Evolutionary conservation across 2,329 filamentous ascomycete species (phyloP).

Genomic region (Trichothecium roseum): DNA sequence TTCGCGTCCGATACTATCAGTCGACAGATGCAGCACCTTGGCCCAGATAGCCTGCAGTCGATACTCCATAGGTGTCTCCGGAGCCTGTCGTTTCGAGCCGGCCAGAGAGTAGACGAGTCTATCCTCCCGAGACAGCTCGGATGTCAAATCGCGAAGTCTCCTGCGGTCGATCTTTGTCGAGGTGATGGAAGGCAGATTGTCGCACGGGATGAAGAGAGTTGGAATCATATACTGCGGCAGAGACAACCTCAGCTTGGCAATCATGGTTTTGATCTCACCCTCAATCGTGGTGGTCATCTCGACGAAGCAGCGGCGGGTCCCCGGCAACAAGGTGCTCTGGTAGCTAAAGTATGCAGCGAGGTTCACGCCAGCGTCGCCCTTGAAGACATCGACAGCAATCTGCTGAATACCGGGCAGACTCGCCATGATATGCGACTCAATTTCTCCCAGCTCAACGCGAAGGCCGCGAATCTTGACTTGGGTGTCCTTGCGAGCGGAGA

Average conservation of each 20-base stretch:
- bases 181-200: conserved; percentile 9
- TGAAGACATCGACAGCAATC: not conserved
- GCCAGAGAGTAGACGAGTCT: not conserved
- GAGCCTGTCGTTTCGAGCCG: not conserved
- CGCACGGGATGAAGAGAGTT: conserved; percentile 9
- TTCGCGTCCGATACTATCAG: conserved; percentile 3
- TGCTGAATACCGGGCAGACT: not conserved
- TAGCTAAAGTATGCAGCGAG: not conserved
- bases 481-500: conserved; percentile 1
- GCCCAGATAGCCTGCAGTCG: conserved; percentile 1
- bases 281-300: conserved; percentile 3
- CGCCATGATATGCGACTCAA: not conserved
- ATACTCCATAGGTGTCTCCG: not conserved
- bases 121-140: not conserved
- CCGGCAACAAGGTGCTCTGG: not conserved
- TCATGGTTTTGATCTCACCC: conserved; percentile 7
- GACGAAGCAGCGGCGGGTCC: conserved; percentile 4
- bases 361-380: not conserved
- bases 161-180: conserved; percentile 7
- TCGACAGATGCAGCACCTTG: conserved; percentile 1
- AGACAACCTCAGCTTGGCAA: conserved; percentile 3
- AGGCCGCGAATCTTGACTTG: conserved; percentile 3
- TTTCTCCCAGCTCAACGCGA: conserved; percentile 1
- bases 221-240: conserved; percentile 11
- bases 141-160: not conserved